Percentiles rank a stretch among this genome's conserved stretches.
These are phyloP conservation scores for Penicillium ochrochloron DNA, from an alignment of 495 filamentous ascomycete genomes.

Conservation along the genomic window DNA sequence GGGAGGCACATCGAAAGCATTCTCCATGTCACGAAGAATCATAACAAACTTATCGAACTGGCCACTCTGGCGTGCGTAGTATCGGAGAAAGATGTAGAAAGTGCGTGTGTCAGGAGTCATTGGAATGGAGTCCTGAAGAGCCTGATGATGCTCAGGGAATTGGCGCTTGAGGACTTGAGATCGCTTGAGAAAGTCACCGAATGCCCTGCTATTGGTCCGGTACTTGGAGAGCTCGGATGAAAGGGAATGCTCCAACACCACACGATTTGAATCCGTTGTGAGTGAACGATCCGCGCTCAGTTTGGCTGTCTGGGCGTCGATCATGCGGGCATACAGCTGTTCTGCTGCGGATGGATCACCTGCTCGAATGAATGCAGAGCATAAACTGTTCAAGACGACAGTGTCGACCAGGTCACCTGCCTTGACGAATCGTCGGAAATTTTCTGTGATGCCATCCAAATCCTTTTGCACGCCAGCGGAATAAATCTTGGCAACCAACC, in stretches of 20 bases:
- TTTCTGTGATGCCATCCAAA: constrained; percentile 66
- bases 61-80: constrained; percentile 44
- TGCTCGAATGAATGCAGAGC: constrained; percentile 73
- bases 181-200: constrained; percentile 45
- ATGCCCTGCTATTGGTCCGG: constrained; percentile 31
- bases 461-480: constrained; percentile 75
- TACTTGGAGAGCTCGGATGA: constrained; percentile 38
- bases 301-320: constrained; percentile 43
- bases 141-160: constrained; percentile 38
- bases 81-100: constrained; percentile 47
- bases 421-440: constrained; percentile 77
- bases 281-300: constrained; percentile 1
- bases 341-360: constrained; percentile 75
- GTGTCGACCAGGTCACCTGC: constrained; percentile 89
- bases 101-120: constrained; percentile 52
- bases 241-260: constrained; percentile 15
- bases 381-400: constrained; percentile 81
- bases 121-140: constrained; percentile 43
- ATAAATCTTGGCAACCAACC: constrained; percentile 79
- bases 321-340: constrained; percentile 80
- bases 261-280: not conserved
- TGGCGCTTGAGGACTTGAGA: constrained; percentile 36
- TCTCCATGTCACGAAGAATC: constrained; percentile 49
- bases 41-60: constrained; percentile 42
- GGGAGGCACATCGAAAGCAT: constrained; percentile 41